Percentiles rank a stretch among this genome's conserved stretches.
Conservation (phyloP, 2,329 filamentous ascomycete species). For the Magnaporthiopsis incrustans region DNA sequence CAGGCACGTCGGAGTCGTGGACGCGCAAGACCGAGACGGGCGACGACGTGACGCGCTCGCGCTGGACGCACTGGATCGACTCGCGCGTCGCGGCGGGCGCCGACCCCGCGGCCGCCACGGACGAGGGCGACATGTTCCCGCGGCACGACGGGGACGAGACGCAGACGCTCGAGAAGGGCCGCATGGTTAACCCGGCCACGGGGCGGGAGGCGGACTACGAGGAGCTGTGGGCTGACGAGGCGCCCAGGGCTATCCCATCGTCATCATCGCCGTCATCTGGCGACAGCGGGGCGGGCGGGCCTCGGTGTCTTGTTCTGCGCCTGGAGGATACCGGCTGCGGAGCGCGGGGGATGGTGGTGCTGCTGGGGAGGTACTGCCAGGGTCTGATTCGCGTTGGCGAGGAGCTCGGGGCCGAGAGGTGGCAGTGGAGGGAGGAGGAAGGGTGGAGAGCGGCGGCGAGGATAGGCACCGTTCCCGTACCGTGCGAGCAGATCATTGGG, state of each 20-base stretch:
- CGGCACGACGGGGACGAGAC: conserved; percentile 24
- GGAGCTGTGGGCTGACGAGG: conserved; percentile 50
- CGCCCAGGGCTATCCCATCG: conserved; percentile 19
- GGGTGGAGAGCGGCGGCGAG: conserved; percentile 29
- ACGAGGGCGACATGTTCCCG: conserved; percentile 49
- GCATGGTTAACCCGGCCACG: conserved; percentile 50
- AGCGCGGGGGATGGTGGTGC: conserved; percentile 41
- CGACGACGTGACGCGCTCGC: conserved; percentile 24
- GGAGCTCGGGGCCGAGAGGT: conserved; percentile 42
- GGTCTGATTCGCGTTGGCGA: conserved; percentile 40
- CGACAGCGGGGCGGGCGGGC: conserved; percentile 3
- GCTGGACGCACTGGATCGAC: conserved; percentile 55
- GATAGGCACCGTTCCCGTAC: conserved; percentile 26
- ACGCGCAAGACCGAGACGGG: conserved; percentile 18
- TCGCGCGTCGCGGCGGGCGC: conserved; percentile 30
- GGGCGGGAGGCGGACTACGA: conserved; percentile 49
- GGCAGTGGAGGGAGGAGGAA: conserved; percentile 32
- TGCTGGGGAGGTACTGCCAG: conserved; percentile 48
- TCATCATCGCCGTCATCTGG: background rate
- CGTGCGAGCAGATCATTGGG: conserved; percentile 22
- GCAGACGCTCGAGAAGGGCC: conserved; percentile 46
- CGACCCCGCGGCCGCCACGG: conserved; percentile 28
- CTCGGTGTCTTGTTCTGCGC: conserved; percentile 31
- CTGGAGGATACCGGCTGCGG: conserved; percentile 23
- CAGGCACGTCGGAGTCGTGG: conserved; percentile 40